Percentiles rank a stretch among this genome's conserved stretches.
Conservation (phyloP, 768 basidiomycete species). For the Hygrophorus russula region DNA sequence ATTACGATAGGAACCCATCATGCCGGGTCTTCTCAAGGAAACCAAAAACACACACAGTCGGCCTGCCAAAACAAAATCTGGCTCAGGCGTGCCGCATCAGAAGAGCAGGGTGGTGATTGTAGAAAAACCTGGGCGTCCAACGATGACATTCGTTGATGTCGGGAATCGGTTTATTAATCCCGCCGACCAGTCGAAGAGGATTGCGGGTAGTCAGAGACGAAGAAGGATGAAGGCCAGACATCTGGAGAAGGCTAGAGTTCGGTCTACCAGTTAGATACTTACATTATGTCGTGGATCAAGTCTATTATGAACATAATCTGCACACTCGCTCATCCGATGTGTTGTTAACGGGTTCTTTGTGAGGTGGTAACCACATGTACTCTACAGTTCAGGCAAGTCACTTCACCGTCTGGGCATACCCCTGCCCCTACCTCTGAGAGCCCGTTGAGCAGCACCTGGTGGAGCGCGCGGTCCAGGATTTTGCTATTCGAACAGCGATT, state of each 20-base stretch:
- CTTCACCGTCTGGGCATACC: slow-evolving; percentile 64
- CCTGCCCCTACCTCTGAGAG: slow-evolving; percentile 77
- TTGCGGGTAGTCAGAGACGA: slow-evolving; percentile 38
- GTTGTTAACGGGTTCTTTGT: neutral
- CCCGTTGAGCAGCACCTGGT: slow-evolving; percentile 82
- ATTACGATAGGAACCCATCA: slow-evolving; percentile 43
- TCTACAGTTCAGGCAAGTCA: neutral
- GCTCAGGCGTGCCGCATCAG: slow-evolving; percentile 26
- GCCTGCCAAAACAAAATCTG: slow-evolving; percentile 26
- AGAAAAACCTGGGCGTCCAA: slow-evolving; percentile 33
- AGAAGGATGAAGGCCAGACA: slow-evolving; percentile 19
- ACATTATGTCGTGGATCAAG: neutral
- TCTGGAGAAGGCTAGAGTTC: slow-evolving; percentile 10
- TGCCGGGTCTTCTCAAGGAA: slow-evolving; percentile 43
- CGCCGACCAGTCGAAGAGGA: slow-evolving; percentile 38
- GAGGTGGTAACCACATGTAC: neutral
- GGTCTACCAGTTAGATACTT: neutral
- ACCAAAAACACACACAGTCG: slow-evolving; percentile 29
- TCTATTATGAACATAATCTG: neutral
- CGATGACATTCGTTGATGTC: slow-evolving; percentile 62
- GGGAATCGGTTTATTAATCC: slow-evolving; percentile 59
- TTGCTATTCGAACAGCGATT: slow-evolving; percentile 30
- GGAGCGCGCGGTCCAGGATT: slow-evolving; percentile 83
- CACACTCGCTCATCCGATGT: too few relatives aligned
- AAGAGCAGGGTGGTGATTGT: slow-evolving; percentile 28